These are phyloP conservation scores for Chrysophaeum taylorii DNA, from an alignment of 352 stramenopile species.

Conservation along the genomic window DNA sequence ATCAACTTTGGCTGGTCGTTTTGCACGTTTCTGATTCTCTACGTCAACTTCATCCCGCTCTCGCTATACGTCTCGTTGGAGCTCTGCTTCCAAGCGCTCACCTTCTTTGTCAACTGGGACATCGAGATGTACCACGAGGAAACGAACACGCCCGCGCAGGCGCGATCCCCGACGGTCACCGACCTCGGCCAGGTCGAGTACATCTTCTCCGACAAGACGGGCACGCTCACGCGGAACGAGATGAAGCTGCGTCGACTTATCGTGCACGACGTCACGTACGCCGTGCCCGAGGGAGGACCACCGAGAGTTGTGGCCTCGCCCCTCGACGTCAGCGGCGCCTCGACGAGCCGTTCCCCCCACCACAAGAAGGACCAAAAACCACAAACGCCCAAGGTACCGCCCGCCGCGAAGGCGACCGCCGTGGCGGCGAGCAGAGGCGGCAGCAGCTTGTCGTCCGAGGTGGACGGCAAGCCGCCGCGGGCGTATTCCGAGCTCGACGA, in stretches of 20 bases:
- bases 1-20: conserved; percentile 65
- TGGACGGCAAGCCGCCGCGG: not conserved
- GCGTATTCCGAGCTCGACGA: not conserved
- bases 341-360: too few relatives aligned
- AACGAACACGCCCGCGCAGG: conserved; percentile 65
- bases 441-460: too few relatives aligned
- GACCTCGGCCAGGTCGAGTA: conserved; percentile 89
- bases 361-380: too few relatives aligned
- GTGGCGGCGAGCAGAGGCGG: too few relatives aligned
- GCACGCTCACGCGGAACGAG: conserved; percentile 98
- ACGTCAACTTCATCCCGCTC: conserved; percentile 93
- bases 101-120: conserved; percentile 50
- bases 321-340: too few relatives aligned
- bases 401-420: too few relatives aligned
- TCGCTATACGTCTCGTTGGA: conserved; percentile 93
- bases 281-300: conserved; percentile 20
- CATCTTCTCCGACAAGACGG: conserved; percentile 98
- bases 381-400: too few relatives aligned
- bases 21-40: conserved; percentile 82
- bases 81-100: conserved; percentile 81
- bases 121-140: conserved; percentile 81
- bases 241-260: conserved; percentile 85
- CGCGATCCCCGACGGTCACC: conserved; percentile 50
- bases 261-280: conserved; percentile 58
- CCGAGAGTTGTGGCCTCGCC: conserved; percentile 73